Evolutionary conservation across 2,329 filamentous ascomycete species (phyloP).

Genomic region (Dothistroma septosporum): DNA sequence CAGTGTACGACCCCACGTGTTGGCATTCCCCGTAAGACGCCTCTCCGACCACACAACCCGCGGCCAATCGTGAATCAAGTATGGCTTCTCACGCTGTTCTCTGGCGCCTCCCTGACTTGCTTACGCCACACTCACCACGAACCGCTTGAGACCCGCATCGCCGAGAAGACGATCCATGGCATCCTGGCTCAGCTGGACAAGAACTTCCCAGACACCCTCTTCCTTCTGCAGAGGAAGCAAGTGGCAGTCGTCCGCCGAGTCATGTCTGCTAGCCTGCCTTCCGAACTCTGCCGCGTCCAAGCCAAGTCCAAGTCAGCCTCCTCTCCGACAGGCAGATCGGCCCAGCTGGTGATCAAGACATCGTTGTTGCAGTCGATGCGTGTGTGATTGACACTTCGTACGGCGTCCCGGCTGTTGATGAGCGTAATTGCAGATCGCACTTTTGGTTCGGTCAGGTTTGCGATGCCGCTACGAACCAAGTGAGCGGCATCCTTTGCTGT

Average conservation of each 20-base stretch:
- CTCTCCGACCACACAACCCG: not conserved
- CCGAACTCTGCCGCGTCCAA: constrained; percentile 18
- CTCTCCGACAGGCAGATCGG: constrained; percentile 12
- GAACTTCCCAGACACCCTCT: constrained; percentile 22
- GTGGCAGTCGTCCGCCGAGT: constrained; percentile 12
- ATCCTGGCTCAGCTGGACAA: constrained; percentile 16
- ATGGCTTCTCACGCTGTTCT: not conserved
- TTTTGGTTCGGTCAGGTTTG: constrained; percentile 9
- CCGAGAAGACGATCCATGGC: constrained; percentile 16
- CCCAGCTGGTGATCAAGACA: constrained; percentile 23
- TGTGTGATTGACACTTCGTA: not conserved
- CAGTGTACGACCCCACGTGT: no score
- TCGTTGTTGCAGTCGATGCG: constrained; percentile 8
- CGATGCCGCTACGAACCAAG: constrained; percentile 4
- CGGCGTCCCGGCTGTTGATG: constrained; percentile 16
- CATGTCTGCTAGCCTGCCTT: constrained; percentile 16
- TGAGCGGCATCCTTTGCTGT: constrained; percentile 8
- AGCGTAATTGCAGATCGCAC: constrained; percentile 18
- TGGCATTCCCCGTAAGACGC: not conserved
- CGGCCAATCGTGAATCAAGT: not conserved
- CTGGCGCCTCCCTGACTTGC: not conserved
- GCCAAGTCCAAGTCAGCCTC: constrained; percentile 20
- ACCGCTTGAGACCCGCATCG: constrained; percentile 17
- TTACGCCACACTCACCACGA: constrained; percentile 12
- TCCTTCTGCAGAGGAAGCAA: constrained; percentile 18